Evolutionary conservation across 2,329 filamentous ascomycete genomes (phyloP).

Genomic region (Plectosphaerella cucumerina): DNA sequence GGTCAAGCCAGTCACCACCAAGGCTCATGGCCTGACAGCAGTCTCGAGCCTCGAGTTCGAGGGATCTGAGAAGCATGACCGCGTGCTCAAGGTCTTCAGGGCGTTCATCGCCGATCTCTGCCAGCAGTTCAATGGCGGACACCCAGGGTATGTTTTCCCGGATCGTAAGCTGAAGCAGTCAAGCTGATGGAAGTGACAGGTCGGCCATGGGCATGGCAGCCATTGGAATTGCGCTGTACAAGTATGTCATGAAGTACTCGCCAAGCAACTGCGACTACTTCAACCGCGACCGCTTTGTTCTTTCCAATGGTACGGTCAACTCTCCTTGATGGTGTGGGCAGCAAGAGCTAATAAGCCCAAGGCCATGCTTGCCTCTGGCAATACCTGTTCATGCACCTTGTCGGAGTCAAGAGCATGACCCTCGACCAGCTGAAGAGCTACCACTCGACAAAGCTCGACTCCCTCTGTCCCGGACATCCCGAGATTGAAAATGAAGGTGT

Average conservation of each 20-base stretch:
- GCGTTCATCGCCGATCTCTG: slow-evolving; percentile 64
- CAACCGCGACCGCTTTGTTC: slow-evolving; percentile 59
- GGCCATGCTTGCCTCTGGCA: slow-evolving; percentile 51
- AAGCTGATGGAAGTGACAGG: slow-evolving; percentile 10
- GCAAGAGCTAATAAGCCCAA: slow-evolving; percentile 6
- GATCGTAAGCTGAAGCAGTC: not conserved
- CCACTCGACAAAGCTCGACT: slow-evolving; percentile 36
- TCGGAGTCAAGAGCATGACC: slow-evolving; percentile 51
- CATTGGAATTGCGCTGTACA: slow-evolving; percentile 57
- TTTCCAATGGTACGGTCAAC: slow-evolving; percentile 44
- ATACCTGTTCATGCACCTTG: slow-evolving; percentile 48
- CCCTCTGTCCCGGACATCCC: slow-evolving; percentile 51
- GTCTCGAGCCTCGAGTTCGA: slow-evolving; percentile 3
- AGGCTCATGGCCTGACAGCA: slow-evolving; percentile 3
- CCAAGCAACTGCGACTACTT: slow-evolving; percentile 52
- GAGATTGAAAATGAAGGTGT: slow-evolving; percentile 55
- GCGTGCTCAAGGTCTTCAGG: slow-evolving; percentile 57
- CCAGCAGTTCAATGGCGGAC: slow-evolving; percentile 65
- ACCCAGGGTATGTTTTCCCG: slow-evolving; percentile 51
- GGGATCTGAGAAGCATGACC: slow-evolving; percentile 7
- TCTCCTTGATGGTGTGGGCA: not conserved
- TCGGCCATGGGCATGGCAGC: slow-evolving; percentile 57
- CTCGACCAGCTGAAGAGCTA: slow-evolving; percentile 54
- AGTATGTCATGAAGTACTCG: slow-evolving; percentile 58
- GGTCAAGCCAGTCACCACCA: slow-evolving; percentile 5